phyloP scores from a whole-genome alignment of 441 rosid genomes.

The Arabidopsis lyrata region DNA sequence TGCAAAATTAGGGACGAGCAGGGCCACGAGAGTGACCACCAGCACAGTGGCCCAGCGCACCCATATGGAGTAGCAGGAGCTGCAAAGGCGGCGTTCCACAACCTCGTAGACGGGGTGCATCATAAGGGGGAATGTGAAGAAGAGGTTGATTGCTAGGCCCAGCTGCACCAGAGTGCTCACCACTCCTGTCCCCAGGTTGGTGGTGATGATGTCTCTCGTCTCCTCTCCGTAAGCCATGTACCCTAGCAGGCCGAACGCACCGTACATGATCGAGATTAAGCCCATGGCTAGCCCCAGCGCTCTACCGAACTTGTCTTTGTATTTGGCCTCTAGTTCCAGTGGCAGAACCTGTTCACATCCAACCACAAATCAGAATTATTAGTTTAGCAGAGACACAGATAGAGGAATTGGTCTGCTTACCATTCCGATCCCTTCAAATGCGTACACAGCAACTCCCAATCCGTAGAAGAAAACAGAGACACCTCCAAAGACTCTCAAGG shows the following conservation, averaged over 20 bases:
- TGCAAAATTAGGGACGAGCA: constrained; percentile 69
- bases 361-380: not conserved
- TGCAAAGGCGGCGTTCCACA: constrained; percentile 58
- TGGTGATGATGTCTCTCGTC: constrained; percentile 67
- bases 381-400: not conserved
- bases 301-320: constrained; percentile 62
- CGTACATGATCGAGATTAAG: constrained; percentile 58
- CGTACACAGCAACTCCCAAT: constrained; percentile 69
- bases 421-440: constrained; percentile 79
- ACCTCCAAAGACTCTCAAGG: constrained; percentile 59
- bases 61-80: constrained; percentile 58
- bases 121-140: constrained; percentile 73
- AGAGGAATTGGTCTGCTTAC: constrained; percentile 17
- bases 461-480: constrained; percentile 64
- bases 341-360: constrained; percentile 48
- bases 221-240: constrained; percentile 73
- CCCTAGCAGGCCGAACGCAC: constrained; percentile 64
- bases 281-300: constrained; percentile 62
- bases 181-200: constrained; percentile 62
- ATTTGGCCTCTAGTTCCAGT: constrained; percentile 61
- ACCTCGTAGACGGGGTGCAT: constrained; percentile 79
- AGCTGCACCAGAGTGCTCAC: constrained; percentile 65
- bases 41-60: constrained; percentile 66
- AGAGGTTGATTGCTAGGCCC: constrained; percentile 66
- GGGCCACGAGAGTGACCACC: constrained; percentile 57